These are phyloP conservation scores for Onygena corvina DNA, from an alignment of 2,329 filamentous ascomycete genomes.

Conservation along the genomic window DNA sequence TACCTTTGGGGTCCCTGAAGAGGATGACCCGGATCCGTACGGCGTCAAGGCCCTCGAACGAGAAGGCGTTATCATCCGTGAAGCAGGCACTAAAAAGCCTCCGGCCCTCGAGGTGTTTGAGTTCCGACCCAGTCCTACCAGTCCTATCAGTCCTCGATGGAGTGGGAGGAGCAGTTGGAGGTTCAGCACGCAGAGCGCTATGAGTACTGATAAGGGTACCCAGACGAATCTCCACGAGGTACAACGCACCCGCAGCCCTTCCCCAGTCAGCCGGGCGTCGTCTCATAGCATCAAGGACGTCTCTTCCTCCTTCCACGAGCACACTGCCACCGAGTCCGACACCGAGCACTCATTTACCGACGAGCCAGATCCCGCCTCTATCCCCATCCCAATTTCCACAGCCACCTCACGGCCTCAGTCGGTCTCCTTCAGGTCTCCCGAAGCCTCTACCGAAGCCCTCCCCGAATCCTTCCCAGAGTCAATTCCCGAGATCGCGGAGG, in stretches of 20 bases:
- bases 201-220: slow-evolving; percentile 49
- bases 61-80: slow-evolving; percentile 76
- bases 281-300: slow-evolving; percentile 9
- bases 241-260: slow-evolving; percentile 3
- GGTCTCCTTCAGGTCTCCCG: neutral
- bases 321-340: neutral
- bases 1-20: slow-evolving; percentile 64
- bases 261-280: slow-evolving; percentile 10
- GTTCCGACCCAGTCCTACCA: slow-evolving; percentile 63
- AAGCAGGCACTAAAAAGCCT: slow-evolving; percentile 66
- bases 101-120: slow-evolving; percentile 72
- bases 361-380: neutral
- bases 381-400: neutral
- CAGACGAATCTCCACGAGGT: slow-evolving; percentile 50
- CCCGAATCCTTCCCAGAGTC: neutral
- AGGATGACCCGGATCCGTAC: slow-evolving; percentile 79
- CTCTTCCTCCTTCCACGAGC: neutral
- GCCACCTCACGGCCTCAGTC: neutral
- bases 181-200: slow-evolving; percentile 55
- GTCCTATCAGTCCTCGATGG: slow-evolving; percentile 54
- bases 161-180: slow-evolving; percentile 58
- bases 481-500: neutral
- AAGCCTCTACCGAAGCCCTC: neutral
- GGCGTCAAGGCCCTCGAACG: slow-evolving; percentile 83
- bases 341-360: neutral